Base-by-base conservation (phyloP, 371 early-diverging fungal species). In the Actinomortierella wolfii region DNA sequence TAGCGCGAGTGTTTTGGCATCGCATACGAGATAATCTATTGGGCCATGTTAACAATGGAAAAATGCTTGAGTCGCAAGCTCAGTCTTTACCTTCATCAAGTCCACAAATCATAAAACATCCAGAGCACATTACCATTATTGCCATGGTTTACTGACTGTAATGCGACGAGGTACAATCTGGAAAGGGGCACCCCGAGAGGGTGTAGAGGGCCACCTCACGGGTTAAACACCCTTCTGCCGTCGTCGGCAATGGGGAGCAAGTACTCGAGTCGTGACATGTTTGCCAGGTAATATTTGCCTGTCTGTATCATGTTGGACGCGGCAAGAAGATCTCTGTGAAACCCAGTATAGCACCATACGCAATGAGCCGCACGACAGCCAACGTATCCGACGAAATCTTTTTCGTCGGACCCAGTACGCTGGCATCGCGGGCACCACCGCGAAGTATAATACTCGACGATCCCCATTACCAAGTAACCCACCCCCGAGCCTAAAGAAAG, bases 391-490 rank as follows among this genome's bases (percentile, higher is more conserved):
- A 52, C 52, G 34, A 52, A 52, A 39, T 52, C 52, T 39, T 39
- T 17, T 8, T 28, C 21, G 2, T 25, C 25, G 17, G 41, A 28
- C 11, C 52, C 39, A 13, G 15, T 34, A n/a, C 41, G 17, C 18
- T 51, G 9, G 29, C 52, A 52, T 13, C 18, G 18, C 9, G 52
- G 52, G 39, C 52, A 52, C 18, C 41, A 39, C 13, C 41, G 52
- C 13, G 51, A 51, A 17, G 51, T 26, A 17, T 51, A 26, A 17
- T 29, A 52, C 39, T 52, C 59, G 42, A 24, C 53, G 13, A 60
- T 13, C 7, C 53, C 60, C 28, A 60, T 43, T 9, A 60, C 54
- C 21, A 60, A 11, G 46, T 52, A 60, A 3, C 60, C 53, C 25
- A 60, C 54, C 20, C 34, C 13, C 54, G 61, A 46, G 53, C 54